Evolutionary conservation across 2,329 filamentous ascomycete species (phyloP), one percentile per base, ranked within the genome.

Genomic region (Cryphonectria carpinicola): DNA sequence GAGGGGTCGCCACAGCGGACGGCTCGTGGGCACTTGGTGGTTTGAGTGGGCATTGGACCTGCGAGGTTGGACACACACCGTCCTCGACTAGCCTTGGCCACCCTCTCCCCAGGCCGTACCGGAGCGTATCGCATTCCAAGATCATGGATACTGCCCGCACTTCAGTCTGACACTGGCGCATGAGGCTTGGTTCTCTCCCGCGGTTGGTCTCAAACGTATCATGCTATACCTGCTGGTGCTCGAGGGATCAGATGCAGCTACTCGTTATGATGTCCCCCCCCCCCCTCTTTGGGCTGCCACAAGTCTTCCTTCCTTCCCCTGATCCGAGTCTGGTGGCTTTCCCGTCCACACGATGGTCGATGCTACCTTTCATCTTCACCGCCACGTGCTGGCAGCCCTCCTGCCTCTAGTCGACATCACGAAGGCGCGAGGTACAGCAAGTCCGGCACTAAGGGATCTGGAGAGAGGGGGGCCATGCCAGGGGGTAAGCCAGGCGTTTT

Each of bases 391-490:
- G 39, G 61, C 37, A 64, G 13, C 39, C 58, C n/a, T 64, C 39
- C 54, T 58, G 11, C 13, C 37, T 64, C 61, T 32, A 39, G 17
- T 64, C 61, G 39, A 28, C 61, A 22, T 39, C 35, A 39, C 58
- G 32, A 17, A 46, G 37, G 39, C n/a, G 61, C 22, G 61, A 39
- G 61, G 61, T 28, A 43, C 39, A 46, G 39, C 37, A 28, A 46
- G 13, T n/a, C n/a, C 39, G 14, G 37, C 32, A 66, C 66, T 43
- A 61, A 61, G 62, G 69, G 66, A 71, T 35, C 43, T 63, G 54
- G 25, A 41, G 52, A 32, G 54, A 65, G 69, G 69, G 17, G 43
- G 43, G 43, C 43, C 17, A 43, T 11, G 41, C 14, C 17, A 46
- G 17, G 68, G 69, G 41, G 52, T n/a, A 54, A 66, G 41, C 28